Percentiles rank a stretch among this genome's conserved stretches.
These are phyloP conservation scores for Apiotrichum montevideense DNA, from an alignment of 1,284 basidiomycete species.

Conservation along the genomic window DNA sequence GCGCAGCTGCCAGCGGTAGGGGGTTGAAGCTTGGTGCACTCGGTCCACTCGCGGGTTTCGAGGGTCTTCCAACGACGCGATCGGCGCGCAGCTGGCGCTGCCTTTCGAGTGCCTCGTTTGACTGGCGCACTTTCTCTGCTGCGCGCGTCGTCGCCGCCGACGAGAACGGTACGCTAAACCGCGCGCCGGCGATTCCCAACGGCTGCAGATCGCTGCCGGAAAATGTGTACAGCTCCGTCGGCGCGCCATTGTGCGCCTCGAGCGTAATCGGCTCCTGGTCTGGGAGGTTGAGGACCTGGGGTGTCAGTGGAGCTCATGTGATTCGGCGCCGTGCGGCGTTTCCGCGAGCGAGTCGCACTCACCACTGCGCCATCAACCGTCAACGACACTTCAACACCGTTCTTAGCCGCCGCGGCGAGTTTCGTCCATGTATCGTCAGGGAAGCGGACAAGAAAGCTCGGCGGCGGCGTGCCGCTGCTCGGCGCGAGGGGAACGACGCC, in stretches of 20 bases:
- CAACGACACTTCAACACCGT: conserved; percentile 17
- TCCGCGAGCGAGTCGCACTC: conserved; percentile 3
- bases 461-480: conserved; percentile 7
- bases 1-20: not conserved
- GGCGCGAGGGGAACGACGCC: conserved; percentile 19
- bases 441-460: conserved; percentile 33
- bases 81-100: conserved; percentile 26
- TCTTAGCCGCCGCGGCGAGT: conserved; percentile 14
- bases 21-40: not conserved
- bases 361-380: conserved; percentile 28
- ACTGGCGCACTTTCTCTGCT: conserved; percentile 28
- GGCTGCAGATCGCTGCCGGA: conserved; percentile 15
- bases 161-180: conserved; percentile 30
- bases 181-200: conserved; percentile 33
- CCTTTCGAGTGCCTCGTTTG: conserved; percentile 25
- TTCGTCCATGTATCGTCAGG: conserved; percentile 33
- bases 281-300: conserved; percentile 27
- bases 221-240: conserved; percentile 28
- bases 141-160: conserved; percentile 20
- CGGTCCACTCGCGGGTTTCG: not conserved
- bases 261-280: conserved; percentile 22
- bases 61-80: conserved; percentile 19
- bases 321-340: not conserved
- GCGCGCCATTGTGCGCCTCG: conserved; percentile 19
- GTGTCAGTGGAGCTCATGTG: conserved; percentile 2